Percentiles rank a stretch among this genome's conserved stretches.
These are phyloP conservation scores for Talaromyces sp. DNA, from an alignment of 2,329 filamentous ascomycete genomes.

Conservation along the genomic window DNA sequence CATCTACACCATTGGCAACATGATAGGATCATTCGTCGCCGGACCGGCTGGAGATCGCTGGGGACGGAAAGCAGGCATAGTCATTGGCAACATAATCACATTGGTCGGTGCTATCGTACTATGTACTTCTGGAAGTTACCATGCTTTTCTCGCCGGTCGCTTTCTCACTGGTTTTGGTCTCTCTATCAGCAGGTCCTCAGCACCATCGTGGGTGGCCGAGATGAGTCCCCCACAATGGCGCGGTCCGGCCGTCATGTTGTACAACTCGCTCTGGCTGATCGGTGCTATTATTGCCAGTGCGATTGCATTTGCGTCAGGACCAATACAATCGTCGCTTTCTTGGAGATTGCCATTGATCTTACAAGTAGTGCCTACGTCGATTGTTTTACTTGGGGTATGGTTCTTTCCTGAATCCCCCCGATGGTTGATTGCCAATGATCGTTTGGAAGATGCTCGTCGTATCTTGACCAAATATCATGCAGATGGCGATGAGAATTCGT, in stretches of 20 bases:
- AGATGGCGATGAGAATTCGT: constrained; percentile 32
- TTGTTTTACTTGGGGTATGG: background rate
- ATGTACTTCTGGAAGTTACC: background rate
- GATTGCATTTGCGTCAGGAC: background rate
- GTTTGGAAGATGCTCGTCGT: constrained; percentile 52
- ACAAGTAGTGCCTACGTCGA: background rate
- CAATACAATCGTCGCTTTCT: background rate
- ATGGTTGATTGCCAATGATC: constrained; percentile 42
- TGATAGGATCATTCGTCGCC: constrained; percentile 1
- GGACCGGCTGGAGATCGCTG: background rate
- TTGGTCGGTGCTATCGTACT: background rate
- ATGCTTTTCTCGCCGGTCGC: background rate
- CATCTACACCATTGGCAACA: background rate
- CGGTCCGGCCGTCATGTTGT: background rate
- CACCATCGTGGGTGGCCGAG: constrained; percentile 1
- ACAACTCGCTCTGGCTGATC: background rate
- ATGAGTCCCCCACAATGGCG: background rate
- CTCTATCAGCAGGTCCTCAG: background rate
- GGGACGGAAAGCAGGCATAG: constrained; percentile 2
- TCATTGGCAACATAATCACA: background rate
- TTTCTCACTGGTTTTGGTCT: background rate
- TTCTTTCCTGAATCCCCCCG: constrained; percentile 6
- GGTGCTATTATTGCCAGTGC: background rate
- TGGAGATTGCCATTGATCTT: constrained; percentile 4
- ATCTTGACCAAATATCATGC: constrained; percentile 56